These are phyloP conservation scores for Wilhelminamyces savonicus DNA, from an alignment of 805 yeast species.

Conservation along the genomic window DNA sequence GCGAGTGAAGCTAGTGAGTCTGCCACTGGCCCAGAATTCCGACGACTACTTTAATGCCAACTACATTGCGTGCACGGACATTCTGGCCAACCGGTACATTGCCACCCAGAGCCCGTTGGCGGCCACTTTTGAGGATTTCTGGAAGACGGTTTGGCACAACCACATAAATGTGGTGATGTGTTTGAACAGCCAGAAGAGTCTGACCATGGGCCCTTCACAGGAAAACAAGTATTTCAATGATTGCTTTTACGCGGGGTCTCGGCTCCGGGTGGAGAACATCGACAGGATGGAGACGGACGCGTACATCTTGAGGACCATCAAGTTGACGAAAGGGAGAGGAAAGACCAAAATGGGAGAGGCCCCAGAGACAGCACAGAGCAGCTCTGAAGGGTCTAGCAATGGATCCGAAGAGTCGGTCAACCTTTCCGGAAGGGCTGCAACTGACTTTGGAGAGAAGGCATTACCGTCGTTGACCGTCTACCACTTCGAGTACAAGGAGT, in stretches of 20 bases:
- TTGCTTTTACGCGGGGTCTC: conserved; percentile 9
- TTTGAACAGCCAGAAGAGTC: conserved; percentile 21
- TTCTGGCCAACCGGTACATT: conserved; percentile 26
- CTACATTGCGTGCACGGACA: conserved; percentile 24
- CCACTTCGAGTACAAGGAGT: conserved; percentile 35
- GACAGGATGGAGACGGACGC: conserved; percentile 5
- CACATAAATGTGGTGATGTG: conserved; percentile 30
- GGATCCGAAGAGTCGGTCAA: too few relatives aligned
- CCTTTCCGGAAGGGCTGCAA: too few relatives aligned
- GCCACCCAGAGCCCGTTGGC: conserved; percentile 42
- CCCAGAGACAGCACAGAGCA: not conserved
- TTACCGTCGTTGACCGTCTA: too few relatives aligned
- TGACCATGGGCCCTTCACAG: too few relatives aligned
- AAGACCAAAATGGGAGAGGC: not conserved
- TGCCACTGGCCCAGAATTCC: conserved; percentile 7
- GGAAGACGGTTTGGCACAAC: conserved; percentile 32
- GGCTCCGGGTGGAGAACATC: conserved; percentile 6
- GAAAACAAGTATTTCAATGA: conserved; percentile 14
- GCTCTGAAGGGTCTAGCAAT: not conserved
- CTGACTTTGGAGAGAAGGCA: not conserved
- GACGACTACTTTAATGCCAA: conserved; percentile 44
- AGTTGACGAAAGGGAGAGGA: conserved; percentile 1
- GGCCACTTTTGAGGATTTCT: conserved; percentile 37
- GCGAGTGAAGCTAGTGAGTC: conserved; percentile 52
- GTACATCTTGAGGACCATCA: conserved; percentile 10